Percentiles rank a stretch among this genome's conserved stretches.
These are phyloP conservation scores for Trichoderma sp. DNA, from an alignment of 2,329 filamentous ascomycete genomes.

Conservation along the genomic window DNA sequence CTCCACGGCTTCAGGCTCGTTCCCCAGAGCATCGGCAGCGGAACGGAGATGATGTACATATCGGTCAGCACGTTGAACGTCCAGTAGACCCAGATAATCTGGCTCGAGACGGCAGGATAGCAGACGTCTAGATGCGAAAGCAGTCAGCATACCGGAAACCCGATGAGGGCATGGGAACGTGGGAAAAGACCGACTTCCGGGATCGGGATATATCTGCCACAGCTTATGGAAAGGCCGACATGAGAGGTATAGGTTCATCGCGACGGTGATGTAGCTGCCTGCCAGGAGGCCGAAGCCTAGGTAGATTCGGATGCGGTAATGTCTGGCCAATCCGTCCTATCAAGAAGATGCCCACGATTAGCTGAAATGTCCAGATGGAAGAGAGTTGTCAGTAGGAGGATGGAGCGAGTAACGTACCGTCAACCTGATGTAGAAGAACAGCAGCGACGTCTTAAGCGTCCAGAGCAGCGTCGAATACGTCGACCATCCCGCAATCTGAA, in stretches of 20 bases:
- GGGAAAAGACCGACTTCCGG: conserved; percentile 49
- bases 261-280: conserved; percentile 51
- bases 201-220: conserved; percentile 63
- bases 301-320: conserved; percentile 49
- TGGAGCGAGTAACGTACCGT: conserved; percentile 36
- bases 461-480: conserved; percentile 57
- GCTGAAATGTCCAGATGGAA: background rate
- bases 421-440: conserved; percentile 58
- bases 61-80: conserved; percentile 59
- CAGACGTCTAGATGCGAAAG: conserved; percentile 44
- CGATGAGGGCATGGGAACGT: background rate
- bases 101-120: conserved; percentile 53
- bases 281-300: conserved; percentile 54
- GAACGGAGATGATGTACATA: conserved; percentile 60
- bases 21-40: conserved; percentile 54
- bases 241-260: conserved; percentile 53
- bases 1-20: conserved; percentile 42
- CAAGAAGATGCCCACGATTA: background rate
- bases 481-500: conserved; percentile 59
- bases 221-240: conserved; percentile 57
- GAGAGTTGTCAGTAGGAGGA: background rate
- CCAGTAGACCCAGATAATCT: conserved; percentile 55
- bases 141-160: background rate
- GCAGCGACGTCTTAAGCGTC: conserved; percentile 59
- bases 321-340: conserved; percentile 21